Percentiles rank a stretch among this genome's conserved stretches.
These are phyloP conservation scores for Protostelium mycophagum DNA, from an alignment of 78 protist genomes.

Conservation along the genomic window DNA sequence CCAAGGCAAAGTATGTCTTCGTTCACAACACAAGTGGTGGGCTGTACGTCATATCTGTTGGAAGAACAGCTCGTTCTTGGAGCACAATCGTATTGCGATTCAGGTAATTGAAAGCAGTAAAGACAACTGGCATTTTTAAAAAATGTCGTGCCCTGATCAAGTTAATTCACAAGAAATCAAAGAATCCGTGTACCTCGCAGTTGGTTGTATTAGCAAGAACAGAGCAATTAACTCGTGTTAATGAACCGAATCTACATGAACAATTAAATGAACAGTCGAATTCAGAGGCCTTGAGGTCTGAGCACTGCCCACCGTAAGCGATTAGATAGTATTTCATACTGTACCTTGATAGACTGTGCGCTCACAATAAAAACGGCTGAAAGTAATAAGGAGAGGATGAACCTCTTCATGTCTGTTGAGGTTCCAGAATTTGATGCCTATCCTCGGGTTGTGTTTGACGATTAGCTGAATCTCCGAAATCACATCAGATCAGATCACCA, in stretches of 20 bases:
- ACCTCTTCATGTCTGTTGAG: too few relatives aligned
- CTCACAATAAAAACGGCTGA: too few relatives aligned
- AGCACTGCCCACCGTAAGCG: too few relatives aligned
- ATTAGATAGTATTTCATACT: too few relatives aligned
- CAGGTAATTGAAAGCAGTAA: constrained; percentile 19
- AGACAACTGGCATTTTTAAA: neutral
- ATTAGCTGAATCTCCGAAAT: too few relatives aligned
- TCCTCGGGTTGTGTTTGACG: too few relatives aligned
- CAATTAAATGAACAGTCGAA: neutral
- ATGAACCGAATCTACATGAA: neutral
- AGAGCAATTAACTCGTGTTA: neutral
- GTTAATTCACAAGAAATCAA: neutral
- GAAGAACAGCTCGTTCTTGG: neutral
- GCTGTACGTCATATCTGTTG: neutral
- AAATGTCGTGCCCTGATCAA: constrained; percentile 2
- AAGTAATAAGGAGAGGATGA: too few relatives aligned
- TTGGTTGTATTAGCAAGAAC: neutral
- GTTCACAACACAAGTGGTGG: neutral
- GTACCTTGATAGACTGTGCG: too few relatives aligned
- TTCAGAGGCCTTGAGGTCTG: neutral
- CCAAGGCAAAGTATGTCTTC: neutral
- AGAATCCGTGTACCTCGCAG: neutral
- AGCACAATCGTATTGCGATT: neutral
- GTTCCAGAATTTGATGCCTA: too few relatives aligned
- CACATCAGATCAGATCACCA: neutral